Evolutionary conservation across 352 stramenopile genomes (phyloP).

Genomic region (Phytophthora multivora): DNA sequence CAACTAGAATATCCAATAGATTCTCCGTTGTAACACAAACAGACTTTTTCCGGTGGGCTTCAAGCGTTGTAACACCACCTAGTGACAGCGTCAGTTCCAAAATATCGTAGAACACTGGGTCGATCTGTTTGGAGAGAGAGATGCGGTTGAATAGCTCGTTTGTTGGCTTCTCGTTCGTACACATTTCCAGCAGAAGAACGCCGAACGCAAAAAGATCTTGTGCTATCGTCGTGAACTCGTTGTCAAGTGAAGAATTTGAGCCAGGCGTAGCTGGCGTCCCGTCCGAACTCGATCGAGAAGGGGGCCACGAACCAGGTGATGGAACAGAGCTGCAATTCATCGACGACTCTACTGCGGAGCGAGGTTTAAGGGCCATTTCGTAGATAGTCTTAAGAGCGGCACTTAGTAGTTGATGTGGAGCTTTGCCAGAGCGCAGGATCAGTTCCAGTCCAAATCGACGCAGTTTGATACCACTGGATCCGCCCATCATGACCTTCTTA

Average conservation of each 20-base stretch:
- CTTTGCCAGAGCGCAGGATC: conserved; percentile 28
- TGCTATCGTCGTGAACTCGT: conserved; percentile 14
- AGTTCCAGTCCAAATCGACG: conserved; percentile 58
- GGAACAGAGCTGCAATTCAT: conserved; percentile 4
- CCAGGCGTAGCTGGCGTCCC: conserved; percentile 9
- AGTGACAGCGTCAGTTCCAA: conserved; percentile 35
- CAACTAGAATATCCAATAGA: conserved; percentile 33
- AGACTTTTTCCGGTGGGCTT: conserved; percentile 2
- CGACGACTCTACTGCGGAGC: not conserved
- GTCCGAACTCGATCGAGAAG: not conserved
- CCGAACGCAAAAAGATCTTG: conserved; percentile 73
- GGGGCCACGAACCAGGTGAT: conserved; percentile 2
- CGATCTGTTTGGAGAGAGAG: conserved; percentile 47
- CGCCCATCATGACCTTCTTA: conserved; percentile 64
- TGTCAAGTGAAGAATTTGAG: not conserved
- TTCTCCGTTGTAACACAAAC: conserved; percentile 5
- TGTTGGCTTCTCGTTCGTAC: conserved; percentile 53
- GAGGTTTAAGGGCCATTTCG: conserved; percentile 29
- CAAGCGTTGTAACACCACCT: not conserved
- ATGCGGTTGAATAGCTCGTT: conserved; percentile 58
- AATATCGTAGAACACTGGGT: conserved; percentile 48
- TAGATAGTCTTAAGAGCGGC: conserved; percentile 21
- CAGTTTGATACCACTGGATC: conserved; percentile 46
- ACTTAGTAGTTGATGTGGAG: conserved; percentile 25
- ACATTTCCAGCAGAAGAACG: conserved; percentile 76